A percentile compares a stretch with the other conserved stretches of the same genome.
phyloP scores from a whole-genome alignment of 2,329 filamentous ascomycete species.

The Aspergillus tanneri region DNA sequence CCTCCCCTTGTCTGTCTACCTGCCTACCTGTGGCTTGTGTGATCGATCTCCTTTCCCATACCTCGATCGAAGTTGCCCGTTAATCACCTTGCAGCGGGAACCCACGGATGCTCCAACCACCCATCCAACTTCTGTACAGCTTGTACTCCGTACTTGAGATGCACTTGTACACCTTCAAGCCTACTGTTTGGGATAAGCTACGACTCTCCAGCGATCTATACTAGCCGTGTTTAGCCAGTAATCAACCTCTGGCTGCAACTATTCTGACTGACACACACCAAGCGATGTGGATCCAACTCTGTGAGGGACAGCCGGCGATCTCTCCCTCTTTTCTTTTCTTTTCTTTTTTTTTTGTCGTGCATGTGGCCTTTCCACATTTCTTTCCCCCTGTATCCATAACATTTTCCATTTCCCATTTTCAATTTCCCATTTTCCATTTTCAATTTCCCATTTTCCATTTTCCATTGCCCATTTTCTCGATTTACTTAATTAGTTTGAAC shows the following conservation, averaged over 20 bases:
- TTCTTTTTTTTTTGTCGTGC: not conserved
- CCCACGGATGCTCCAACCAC: conserved; percentile 12
- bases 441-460: too few species aligned
- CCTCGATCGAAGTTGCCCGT: conserved; percentile 13
- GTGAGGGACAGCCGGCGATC: conserved; percentile 23
- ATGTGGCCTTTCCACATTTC: not conserved
- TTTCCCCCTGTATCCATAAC: not conserved
- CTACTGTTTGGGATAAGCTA: conserved; percentile 23
- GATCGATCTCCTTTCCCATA: conserved; percentile 10
- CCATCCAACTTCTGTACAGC: not conserved
- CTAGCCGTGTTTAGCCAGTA: not conserved
- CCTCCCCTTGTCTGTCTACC: conserved; percentile 3
- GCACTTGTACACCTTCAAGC: conserved; percentile 3
- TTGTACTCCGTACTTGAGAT: not conserved
- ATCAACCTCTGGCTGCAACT: conserved; percentile 17
- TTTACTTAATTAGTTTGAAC: too few species aligned
- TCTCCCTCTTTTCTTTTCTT: conserved; percentile 3
- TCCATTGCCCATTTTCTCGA: too few species aligned
- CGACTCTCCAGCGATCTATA: conserved; percentile 12
- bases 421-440: too few species aligned
- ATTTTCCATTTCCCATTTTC: not conserved
- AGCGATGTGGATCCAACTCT: conserved; percentile 24
- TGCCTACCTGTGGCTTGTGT: conserved; percentile 5
- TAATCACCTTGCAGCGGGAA: conserved; percentile 19
- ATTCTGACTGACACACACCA: conserved; percentile 16